phyloP scores from a whole-genome alignment of 2,329 filamentous ascomycete genomes.

The Xylaria sp. region DNA sequence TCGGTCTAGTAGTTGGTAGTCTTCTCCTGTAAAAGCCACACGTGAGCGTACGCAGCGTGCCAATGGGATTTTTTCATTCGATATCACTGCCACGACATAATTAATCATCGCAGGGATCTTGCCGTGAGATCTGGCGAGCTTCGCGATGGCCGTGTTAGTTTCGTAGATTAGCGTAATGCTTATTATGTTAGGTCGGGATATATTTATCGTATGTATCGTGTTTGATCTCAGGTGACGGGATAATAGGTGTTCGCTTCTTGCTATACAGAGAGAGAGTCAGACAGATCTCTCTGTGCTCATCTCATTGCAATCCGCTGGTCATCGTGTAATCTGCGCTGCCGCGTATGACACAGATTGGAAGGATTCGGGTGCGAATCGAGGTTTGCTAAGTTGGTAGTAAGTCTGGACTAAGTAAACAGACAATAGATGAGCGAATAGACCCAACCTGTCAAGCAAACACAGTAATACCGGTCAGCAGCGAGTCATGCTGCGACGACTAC shows the following conservation, averaged over 20 bases:
- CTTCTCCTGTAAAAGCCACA: background rate
- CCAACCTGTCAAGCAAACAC: no score
- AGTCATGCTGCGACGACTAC: no score
- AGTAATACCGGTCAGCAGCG: no score
- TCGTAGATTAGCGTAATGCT: background rate
- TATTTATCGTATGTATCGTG: background rate
- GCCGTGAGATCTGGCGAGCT: background rate
- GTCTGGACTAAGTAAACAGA: no score
- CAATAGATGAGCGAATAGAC: no score
- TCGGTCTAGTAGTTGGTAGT: background rate
- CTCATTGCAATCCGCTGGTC: background rate
- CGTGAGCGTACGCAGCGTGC: background rate
- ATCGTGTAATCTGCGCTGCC: background rate
- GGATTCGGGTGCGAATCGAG: background rate
- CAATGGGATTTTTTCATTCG: background rate
- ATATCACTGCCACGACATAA: background rate
- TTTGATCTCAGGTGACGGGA: no score
- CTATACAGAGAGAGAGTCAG: no score
- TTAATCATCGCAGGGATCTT: background rate
- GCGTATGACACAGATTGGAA: background rate
- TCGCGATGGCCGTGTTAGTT: background rate
- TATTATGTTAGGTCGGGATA: background rate
- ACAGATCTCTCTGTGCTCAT: background rate
- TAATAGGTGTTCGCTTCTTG: no score
- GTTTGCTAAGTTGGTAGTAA: background rate